Evolutionary conservation across 106 monocot genomes (phyloP).

Genomic region (Dioscorea zingiberensis): DNA sequence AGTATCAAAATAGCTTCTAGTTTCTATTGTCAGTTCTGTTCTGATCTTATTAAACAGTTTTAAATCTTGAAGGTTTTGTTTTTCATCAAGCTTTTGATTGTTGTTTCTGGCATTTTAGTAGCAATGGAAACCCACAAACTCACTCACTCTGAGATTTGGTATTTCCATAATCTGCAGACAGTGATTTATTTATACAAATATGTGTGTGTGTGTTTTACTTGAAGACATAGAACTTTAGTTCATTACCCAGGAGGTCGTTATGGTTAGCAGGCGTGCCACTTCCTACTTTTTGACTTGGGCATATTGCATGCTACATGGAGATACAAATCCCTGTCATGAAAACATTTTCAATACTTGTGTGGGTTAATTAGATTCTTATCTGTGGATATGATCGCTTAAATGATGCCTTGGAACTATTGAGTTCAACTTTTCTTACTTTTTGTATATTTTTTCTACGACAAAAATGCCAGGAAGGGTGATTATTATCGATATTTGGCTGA

Average conservation of each 20-base stretch:
- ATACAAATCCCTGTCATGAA: background rate
- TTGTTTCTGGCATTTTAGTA: background rate
- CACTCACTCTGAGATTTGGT: no score
- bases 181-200: no score
- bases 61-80: no score
- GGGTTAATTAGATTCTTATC: background rate
- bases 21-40: background rate
- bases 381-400: background rate
- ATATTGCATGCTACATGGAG: no score
- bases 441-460: background rate
- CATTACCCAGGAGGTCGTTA: no score
- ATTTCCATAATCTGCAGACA: no score
- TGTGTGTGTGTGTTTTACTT: no score
- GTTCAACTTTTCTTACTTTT: background rate
- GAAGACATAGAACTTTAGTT: no score
- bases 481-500: slow-evolving; percentile 33
- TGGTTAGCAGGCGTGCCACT: no score
- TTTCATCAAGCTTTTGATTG: no score
- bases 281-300: no score
- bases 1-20: background rate
- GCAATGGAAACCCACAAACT: no score
- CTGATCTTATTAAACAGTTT: background rate
- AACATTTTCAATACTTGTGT: background rate
- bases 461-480: slow-evolving; percentile 22
- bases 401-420: background rate